phyloP scores from a whole-genome alignment of 768 basidiomycete genomes.

The Xerocomellus intermedius region DNA sequence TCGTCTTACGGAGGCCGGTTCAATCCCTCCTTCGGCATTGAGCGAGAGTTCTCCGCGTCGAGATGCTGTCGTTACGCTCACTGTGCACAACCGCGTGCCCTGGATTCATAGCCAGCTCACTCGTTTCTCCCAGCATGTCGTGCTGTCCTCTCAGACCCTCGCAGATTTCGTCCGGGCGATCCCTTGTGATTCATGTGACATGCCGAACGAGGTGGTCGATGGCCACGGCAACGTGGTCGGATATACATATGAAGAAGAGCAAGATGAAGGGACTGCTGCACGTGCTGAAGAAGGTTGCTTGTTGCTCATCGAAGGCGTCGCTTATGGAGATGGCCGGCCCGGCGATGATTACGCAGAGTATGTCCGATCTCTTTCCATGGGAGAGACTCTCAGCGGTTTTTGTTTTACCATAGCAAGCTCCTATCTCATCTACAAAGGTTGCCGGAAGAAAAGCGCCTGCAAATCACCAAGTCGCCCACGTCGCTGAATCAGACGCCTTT shows the following conservation, averaged over 20 bases:
- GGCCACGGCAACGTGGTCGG: slow-evolving; percentile 33
- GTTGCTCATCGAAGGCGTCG: slow-evolving; percentile 59
- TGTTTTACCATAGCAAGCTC: slow-evolving; percentile 42
- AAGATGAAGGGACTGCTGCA: background rate
- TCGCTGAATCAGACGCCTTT: slow-evolving; percentile 50
- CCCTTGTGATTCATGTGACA: slow-evolving; percentile 60
- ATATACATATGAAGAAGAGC: slow-evolving; percentile 26
- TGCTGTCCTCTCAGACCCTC: slow-evolving; percentile 72
- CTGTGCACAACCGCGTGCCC: slow-evolving; percentile 56
- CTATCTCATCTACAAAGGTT: slow-evolving; percentile 38
- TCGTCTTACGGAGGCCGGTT: background rate
- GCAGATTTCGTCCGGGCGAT: slow-evolving; percentile 58
- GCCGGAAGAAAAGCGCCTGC: slow-evolving; percentile 29
- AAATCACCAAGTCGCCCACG: slow-evolving; percentile 39
- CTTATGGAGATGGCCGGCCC: slow-evolving; percentile 53
- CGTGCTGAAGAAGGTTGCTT: slow-evolving; percentile 39
- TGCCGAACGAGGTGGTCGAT: slow-evolving; percentile 42
- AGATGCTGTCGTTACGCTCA: slow-evolving; percentile 55
- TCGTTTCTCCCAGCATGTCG: slow-evolving; percentile 65
- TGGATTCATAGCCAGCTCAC: slow-evolving; percentile 61
- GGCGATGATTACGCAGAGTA: slow-evolving; percentile 58
- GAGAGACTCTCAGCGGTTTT: background rate
- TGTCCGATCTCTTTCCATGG: slow-evolving; percentile 19
- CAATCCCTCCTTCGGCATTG: background rate
- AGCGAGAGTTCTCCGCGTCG: background rate